Base-by-base conservation (phyloP, 2,329 filamentous ascomycete species). In the Fusarium sp. region DNA sequence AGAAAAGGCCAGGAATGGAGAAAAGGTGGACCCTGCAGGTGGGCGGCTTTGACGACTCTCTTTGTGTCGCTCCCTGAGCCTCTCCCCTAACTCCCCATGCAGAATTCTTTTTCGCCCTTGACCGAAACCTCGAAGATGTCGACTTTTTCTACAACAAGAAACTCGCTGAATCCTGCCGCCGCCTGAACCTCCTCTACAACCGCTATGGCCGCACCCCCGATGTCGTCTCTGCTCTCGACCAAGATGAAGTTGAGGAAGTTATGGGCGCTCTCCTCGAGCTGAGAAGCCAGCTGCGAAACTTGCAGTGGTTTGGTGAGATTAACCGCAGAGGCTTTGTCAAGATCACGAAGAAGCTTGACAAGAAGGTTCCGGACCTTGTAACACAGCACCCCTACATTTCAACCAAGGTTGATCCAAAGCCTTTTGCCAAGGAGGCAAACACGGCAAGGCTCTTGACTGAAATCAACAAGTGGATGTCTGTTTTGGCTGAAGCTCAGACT, bases 301-400 rank as follows among this genome's bases (percentile, higher is more conserved):
- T 99, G 62, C 94, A 97, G 82, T 98, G 95, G 95, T 99, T 98
- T 81, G 96, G 95, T 59, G 96, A 98, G 84, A 96, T 98, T 79
- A 99, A 99, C 82, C 91, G 95, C 62, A 89, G 94, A 73, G 96
- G 96, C 2, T 99, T 99, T 79, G 91, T 97, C 82, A 99, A 99
- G 85, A 99, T 99, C 82, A 98, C 96, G 61, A 99, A 99, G 87
- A 99, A 99, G 84, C 87, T 98, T 54, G 96, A 99, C 84, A 99
- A 99, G 85, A 98, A 97, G 85, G 90, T 98, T 4, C 89, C 93
- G 1, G 89, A 90, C 54, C 90, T 91, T 5, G 89, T 92, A 60
- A 92, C 94, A 0, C 95, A 98, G 85, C 92, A 94, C 80, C 90
- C 92, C 67, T 99, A 98, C 80, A 88, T 99, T 69, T 91, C 93